These are phyloP conservation scores for Aspergillus heteromorphus DNA, from an alignment of 495 filamentous ascomycete species.

Conservation along the genomic window DNA sequence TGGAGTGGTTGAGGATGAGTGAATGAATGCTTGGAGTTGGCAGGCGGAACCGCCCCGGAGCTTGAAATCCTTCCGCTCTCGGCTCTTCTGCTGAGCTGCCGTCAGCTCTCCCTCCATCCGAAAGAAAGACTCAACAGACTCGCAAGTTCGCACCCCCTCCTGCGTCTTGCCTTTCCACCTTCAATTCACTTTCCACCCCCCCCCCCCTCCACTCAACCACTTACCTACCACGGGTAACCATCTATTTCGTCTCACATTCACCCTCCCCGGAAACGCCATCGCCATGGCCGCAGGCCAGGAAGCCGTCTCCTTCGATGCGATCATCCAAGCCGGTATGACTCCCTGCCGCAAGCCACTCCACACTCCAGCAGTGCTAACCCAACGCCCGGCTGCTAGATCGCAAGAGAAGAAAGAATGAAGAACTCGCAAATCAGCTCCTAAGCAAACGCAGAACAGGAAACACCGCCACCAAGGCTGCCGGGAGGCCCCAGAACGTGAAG, in stretches of 20 bases:
- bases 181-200: no score
- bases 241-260: not conserved
- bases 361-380: constrained; percentile 2
- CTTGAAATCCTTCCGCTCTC: constrained; percentile 4
- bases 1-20: no score
- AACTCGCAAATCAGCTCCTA: constrained; percentile 66
- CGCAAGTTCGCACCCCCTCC: no score
- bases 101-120: no score
- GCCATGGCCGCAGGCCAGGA: constrained; percentile 46
- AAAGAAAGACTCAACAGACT: no score
- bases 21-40: not conserved
- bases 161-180: not conserved
- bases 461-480: constrained; percentile 41
- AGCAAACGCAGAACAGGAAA: constrained; percentile 57
- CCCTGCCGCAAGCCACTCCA: not conserved
- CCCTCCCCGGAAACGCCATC: constrained; percentile 1
- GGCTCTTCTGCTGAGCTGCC: no score
- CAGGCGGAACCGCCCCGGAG: constrained; percentile 2
- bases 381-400: constrained; percentile 44
- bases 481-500: constrained; percentile 44
- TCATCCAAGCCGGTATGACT: constrained; percentile 55
- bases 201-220: not conserved
- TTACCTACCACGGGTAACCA: no score
- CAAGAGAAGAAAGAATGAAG: constrained; percentile 63
- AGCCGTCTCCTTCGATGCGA: constrained; percentile 56